Base-by-base conservation (phyloP, 192 early-diverging fungal species). In the Umbelopsis sp. region DNA sequence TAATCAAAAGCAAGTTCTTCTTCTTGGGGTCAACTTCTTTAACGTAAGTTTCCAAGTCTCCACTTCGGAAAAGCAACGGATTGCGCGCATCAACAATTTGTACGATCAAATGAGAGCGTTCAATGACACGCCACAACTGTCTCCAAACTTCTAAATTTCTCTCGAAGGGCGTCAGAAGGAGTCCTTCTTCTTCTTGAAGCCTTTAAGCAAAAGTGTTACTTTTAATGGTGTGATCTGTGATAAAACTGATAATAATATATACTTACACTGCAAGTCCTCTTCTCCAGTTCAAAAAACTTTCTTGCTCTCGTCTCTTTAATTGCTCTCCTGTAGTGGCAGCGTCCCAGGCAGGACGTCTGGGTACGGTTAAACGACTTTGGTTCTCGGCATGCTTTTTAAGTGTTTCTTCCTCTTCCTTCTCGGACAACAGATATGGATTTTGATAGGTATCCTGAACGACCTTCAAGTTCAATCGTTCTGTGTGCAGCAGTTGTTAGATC, bases 61-160 rank as follows among this genome's bases (percentile, higher is more conserved):
- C 86, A 46, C 88, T 91, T 46, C 94, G 84, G 81, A 98, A 99
- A 49, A 99, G 80, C 69, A 95, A 73, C 1, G 97, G 97, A 81
- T 98, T 96, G 49, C 98, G 87, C 8, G 96, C 97, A 85, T 99
- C 98, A 35, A 99, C 98, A 66, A 99, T 98, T 85, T 99, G 98
- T 41, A 98, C 96, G 18, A 99, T 81, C 81, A 98, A 72, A 69
- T 97, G 91, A 27, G 95, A 97, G 53, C 95, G 86, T 81, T 99
- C 98, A 72, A 98, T 93, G 49, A 99, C 98, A 35, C 98, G 89
- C 98, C 98, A 99, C 37, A 99, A 85, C 78, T 99, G 98, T 64
- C 97, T 85, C 97, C 97, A 99, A 25, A 99, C 93, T 82, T 99
- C 98, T 22, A 99, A 69, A 81, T 99, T 99, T 55, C 96, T 90